Percentiles rank a stretch among this genome's conserved stretches.
These are phyloP conservation scores for Ustilago trichophora DNA, from an alignment of 1,284 basidiomycete genomes.

Conservation along the genomic window DNA sequence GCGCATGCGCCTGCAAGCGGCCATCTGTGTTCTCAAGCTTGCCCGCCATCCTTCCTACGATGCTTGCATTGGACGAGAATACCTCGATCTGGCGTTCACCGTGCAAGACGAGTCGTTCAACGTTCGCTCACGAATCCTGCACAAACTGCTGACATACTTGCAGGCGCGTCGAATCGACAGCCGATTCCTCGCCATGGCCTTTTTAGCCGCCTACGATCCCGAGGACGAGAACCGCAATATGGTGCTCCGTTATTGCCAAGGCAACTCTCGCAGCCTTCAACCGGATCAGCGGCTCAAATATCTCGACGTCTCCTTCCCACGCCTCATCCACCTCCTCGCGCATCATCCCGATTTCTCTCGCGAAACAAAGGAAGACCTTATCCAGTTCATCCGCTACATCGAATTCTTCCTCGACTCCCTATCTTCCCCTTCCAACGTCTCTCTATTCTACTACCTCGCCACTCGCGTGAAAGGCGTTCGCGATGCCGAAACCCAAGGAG, in stretches of 20 bases:
- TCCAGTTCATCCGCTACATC: conserved; percentile 72
- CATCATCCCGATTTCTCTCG: conserved; percentile 91
- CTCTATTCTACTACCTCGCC: conserved; percentile 83
- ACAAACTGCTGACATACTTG: conserved; percentile 77
- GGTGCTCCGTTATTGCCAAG: conserved; percentile 43
- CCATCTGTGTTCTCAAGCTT: conserved; percentile 82
- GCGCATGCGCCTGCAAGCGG: conserved; percentile 80
- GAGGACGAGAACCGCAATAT: conserved; percentile 70
- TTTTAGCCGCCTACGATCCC: conserved; percentile 90
- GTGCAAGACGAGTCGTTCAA: conserved; percentile 88
- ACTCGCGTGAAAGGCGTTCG: conserved; percentile 84
- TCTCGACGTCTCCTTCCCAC: conserved; percentile 82
- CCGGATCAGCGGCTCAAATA: conserved; percentile 33
- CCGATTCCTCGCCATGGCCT: conserved; percentile 83
- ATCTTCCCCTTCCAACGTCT: conserved; percentile 79
- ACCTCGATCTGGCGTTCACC: conserved; percentile 77
- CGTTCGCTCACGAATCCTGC: conserved; percentile 81
- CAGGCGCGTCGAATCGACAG: conserved; percentile 74
- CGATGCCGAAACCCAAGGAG: conserved; percentile 70
- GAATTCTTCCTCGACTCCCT: conserved; percentile 85
- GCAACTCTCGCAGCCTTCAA: conserved; percentile 10
- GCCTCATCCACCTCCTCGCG: conserved; percentile 84
- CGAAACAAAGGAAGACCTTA: conserved; percentile 78
- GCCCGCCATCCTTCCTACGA: conserved; percentile 75
- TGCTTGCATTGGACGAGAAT: conserved; percentile 73